phyloP scores from a whole-genome alignment of 75 land plant species.

The Ceratopteris richardii region DNA sequence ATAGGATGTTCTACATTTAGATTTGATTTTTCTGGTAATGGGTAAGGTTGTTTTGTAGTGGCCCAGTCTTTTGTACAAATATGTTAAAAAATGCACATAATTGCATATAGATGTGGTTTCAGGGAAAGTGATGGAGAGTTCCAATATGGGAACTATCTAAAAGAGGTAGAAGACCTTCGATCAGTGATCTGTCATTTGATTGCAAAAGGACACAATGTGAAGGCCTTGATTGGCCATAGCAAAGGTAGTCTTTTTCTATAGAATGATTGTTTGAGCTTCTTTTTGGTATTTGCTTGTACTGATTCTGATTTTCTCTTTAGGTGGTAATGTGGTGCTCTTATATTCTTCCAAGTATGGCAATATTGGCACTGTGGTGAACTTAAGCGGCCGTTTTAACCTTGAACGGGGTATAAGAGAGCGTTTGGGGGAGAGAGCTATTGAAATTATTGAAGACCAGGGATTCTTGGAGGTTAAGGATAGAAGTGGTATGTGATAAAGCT shows the following conservation, averaged over 20 bases:
- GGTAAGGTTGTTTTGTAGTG: slow-evolving; percentile 4
- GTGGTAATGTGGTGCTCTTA: slow-evolving; percentile 63
- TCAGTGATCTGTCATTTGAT: slow-evolving; percentile 33
- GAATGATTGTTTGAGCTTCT: neutral
- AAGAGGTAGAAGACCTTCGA: slow-evolving; percentile 38
- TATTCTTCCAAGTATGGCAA: slow-evolving; percentile 79
- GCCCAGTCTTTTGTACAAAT: neutral
- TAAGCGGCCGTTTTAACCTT: slow-evolving; percentile 72
- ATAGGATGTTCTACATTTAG: slow-evolving; percentile 25
- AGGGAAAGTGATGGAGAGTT: slow-evolving; percentile 48
- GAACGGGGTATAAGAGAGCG: slow-evolving; percentile 50
- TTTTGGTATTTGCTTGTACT: neutral
- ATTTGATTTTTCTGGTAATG: slow-evolving; percentile 63
- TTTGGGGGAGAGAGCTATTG: slow-evolving; percentile 47
- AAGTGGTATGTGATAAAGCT: slow-evolving; percentile 34
- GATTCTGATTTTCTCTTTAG: slow-evolving; percentile 19
- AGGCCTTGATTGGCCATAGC: slow-evolving; percentile 38
- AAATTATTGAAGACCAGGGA: slow-evolving; percentile 54
- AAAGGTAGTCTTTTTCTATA: slow-evolving; percentile 20
- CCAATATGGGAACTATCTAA: slow-evolving; percentile 39
- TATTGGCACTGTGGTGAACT: slow-evolving; percentile 46
- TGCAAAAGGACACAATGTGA: slow-evolving; percentile 13
- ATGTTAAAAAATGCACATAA: neutral
- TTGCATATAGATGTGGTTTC: neutral
- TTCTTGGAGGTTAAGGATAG: slow-evolving; percentile 57